phyloP scores from a whole-genome alignment of 495 filamentous ascomycete species.

The Tuber indicum region DNA sequence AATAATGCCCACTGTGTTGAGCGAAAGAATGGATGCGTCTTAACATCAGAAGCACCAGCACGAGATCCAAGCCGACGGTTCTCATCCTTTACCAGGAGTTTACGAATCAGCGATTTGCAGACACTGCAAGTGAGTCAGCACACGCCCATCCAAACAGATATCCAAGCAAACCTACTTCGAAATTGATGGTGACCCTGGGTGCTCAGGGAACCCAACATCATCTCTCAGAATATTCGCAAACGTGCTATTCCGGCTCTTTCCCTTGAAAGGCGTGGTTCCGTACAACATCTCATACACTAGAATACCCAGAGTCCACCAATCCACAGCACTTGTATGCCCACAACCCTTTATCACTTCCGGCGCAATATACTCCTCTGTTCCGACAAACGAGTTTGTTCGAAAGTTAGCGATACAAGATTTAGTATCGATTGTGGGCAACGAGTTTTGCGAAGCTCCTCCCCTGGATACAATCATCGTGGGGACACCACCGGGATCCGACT shows the following conservation, averaged over 20 bases:
- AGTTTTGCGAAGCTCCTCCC: slow-evolving; percentile 69
- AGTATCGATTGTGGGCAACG: slow-evolving; percentile 90
- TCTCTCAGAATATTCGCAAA: slow-evolving; percentile 96
- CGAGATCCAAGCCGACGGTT: slow-evolving; percentile 88
- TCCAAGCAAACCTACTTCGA: slow-evolving; percentile 63
- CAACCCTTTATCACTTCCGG: slow-evolving; percentile 98
- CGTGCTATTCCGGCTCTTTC: slow-evolving; percentile 95
- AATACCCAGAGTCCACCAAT: slow-evolving; percentile 98
- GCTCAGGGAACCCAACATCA: slow-evolving; percentile 90
- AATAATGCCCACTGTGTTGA: slow-evolving; percentile 94
- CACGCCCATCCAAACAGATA: background rate
- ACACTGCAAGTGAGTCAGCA: slow-evolving; percentile 51
- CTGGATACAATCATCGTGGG: slow-evolving; percentile 94
- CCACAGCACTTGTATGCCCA: slow-evolving; percentile 94
- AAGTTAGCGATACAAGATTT: slow-evolving; percentile 98
- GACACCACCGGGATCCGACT: slow-evolving; percentile 90
- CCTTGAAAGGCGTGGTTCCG: slow-evolving; percentile 97
- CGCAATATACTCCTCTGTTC: slow-evolving; percentile 97
- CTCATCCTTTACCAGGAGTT: slow-evolving; percentile 96
- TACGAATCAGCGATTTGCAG: slow-evolving; percentile 94
- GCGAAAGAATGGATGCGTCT: slow-evolving; percentile 92
- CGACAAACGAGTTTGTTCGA: slow-evolving; percentile 95
- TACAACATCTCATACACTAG: slow-evolving; percentile 99
- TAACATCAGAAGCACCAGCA: slow-evolving; percentile 93
- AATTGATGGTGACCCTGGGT: slow-evolving; percentile 71